Base-by-base conservation (phyloP, 1,139 yeast genomes). In the Candida sp. region DNA sequence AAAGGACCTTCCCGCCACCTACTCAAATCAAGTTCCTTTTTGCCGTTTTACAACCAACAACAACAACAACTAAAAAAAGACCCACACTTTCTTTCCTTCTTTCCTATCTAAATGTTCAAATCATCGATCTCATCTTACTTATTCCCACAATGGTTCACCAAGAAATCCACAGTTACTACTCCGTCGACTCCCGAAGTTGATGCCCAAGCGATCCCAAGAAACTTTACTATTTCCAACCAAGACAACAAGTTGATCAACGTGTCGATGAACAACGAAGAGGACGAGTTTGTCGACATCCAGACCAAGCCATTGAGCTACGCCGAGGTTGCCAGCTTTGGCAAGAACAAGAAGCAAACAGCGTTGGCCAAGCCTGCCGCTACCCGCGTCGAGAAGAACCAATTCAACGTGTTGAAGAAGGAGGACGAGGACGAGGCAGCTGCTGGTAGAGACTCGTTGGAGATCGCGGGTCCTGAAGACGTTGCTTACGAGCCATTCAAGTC, bases 261-360 rank as follows among this genome's bases (percentile, higher is more conserved):
- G 38, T 68, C 76, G 23, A 73, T 77, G 79, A 62, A 63, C 42
- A 45, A 31, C 5, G 43, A 45, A 12, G 38, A 28, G 7, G 48
- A 48, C 30, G 44, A 48, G 31, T 37, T 47, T n/a, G 32, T 44
- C 33, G 42, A 43, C 44, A 74, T 77, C 49, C 67, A 68, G 50
- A 63, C 61, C 54, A 66, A 68, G 48, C 69, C 69, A 51, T 67
- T 77, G 58, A 69, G 77, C 28, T 77, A 77, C 52, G 81, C 82
- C 12, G 81, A 77, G 56, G 81, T 69, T 34, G 81, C 81, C 11
- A 61, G 67, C 27, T 55, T 75, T 55, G 64, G 69, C 35, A 57
- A 58, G 49, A 51, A 61, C 49, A 50, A 56, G 33, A 47, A 44
- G 22, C 56, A 55, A 49, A 39, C 44, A 9, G 25, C 46, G 32